A percentile compares a stretch with the other conserved stretches of the same genome.
Conservation (phyloP, 352 stramenopile species). For the Globisporangium radiosum region DNA sequence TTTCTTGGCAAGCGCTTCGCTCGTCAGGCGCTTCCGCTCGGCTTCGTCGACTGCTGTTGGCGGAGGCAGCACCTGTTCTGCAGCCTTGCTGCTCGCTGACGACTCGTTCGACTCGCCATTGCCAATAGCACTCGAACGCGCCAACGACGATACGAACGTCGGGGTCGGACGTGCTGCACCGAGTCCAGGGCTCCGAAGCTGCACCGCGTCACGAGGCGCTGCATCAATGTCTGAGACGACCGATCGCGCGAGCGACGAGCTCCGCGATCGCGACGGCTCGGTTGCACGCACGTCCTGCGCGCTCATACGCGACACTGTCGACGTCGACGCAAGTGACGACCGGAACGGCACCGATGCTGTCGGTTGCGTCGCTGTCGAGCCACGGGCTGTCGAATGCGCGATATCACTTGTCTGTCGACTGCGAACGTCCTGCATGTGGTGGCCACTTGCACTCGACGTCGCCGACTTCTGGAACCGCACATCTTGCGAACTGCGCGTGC, state of each 20-base stretch:
- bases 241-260: slow-evolving; percentile 12
- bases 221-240: slow-evolving; percentile 11
- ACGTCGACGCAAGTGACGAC: slow-evolving; percentile 10
- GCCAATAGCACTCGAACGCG: no score
- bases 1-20: slow-evolving; percentile 24
- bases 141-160: slow-evolving; percentile 8
- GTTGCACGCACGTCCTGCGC: slow-evolving; percentile 17
- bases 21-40: slow-evolving; percentile 27
- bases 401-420: neutral
- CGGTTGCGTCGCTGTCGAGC: neutral
- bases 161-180: neutral
- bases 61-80: neutral
- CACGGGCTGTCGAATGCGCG: neutral
- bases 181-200: slow-evolving; percentile 5
- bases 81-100: slow-evolving; percentile 4
- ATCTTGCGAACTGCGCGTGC: slow-evolving; percentile 41
- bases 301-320: slow-evolving; percentile 4
- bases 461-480: slow-evolving; percentile 28
- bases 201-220: slow-evolving; percentile 4
- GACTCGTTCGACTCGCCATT: slow-evolving; percentile 7
- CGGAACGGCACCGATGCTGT: neutral
- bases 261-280: slow-evolving; percentile 14
- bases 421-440: neutral
- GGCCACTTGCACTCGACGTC: slow-evolving; percentile 2
- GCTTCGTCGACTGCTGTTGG: slow-evolving; percentile 16